These are phyloP conservation scores for Basipetospora chlamydospora DNA, from an alignment of 2,329 filamentous ascomycete genomes.

Conservation along the genomic window DNA sequence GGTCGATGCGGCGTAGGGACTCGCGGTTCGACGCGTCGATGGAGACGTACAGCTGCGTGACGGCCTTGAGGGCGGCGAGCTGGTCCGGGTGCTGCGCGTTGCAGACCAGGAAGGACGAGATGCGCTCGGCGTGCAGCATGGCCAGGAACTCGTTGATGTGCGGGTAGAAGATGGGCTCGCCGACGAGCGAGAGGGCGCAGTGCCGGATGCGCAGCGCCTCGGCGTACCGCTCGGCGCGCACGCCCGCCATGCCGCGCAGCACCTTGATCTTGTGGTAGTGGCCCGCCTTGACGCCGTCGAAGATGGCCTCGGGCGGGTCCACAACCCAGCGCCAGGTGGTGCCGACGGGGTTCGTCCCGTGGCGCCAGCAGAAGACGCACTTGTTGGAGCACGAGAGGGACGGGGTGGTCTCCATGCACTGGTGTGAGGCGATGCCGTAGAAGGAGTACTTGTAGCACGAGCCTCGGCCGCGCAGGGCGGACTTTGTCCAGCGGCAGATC, in stretches of 20 bases:
- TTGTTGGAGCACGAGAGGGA: slow-evolving; percentile 96
- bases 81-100: slow-evolving; percentile 95
- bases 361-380: slow-evolving; percentile 97
- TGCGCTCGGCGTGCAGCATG: slow-evolving; percentile 72
- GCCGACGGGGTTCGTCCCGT: slow-evolving; percentile 91
- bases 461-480: slow-evolving; percentile 78
- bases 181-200: slow-evolving; percentile 82
- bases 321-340: slow-evolving; percentile 96
- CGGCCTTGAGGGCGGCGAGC: slow-evolving; percentile 63
- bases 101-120: slow-evolving; percentile 90
- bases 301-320: slow-evolving; percentile 79
- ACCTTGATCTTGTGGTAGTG: slow-evolving; percentile 98
- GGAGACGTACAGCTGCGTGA: slow-evolving; percentile 91
- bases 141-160: slow-evolving; percentile 85
- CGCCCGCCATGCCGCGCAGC: slow-evolving; percentile 84
- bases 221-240: slow-evolving; percentile 78
- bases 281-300: slow-evolving; percentile 74
- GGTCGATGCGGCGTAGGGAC: slow-evolving; percentile 73
- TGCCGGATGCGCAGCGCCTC: slow-evolving; percentile 90
- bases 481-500: slow-evolving; percentile 98
- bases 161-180: slow-evolving; percentile 97
- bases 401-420: slow-evolving; percentile 96
- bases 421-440: slow-evolving; percentile 90
- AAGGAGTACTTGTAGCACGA: slow-evolving; percentile 98
- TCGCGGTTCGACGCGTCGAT: slow-evolving; percentile 91